Evolutionary conservation across 2,329 filamentous ascomycete genomes (phyloP).

Genomic region (Lachnellula cervina): DNA sequence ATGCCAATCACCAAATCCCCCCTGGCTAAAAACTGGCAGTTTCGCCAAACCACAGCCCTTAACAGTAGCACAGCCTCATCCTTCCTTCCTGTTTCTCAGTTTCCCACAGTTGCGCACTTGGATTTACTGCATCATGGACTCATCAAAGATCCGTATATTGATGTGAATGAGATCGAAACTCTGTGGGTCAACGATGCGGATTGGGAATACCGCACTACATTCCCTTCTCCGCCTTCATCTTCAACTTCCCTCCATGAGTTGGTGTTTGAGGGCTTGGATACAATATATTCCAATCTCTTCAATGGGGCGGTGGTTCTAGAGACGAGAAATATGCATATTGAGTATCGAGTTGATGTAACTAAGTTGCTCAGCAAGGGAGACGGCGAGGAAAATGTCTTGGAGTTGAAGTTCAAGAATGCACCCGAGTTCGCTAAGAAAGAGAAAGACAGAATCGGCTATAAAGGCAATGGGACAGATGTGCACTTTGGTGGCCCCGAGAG

Average conservation of each 20-base stretch:
- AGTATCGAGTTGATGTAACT: slow-evolving; percentile 46
- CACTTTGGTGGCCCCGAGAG: slow-evolving; percentile 41
- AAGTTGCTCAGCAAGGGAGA: slow-evolving; percentile 24
- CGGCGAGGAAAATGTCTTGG: slow-evolving; percentile 13
- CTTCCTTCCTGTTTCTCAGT: slow-evolving; percentile 32
- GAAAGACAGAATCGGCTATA: slow-evolving; percentile 28
- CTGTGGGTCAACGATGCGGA: slow-evolving; percentile 59
- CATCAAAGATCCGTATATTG: slow-evolving; percentile 53
- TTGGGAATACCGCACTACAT: slow-evolving; percentile 51
- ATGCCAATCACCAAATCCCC: slow-evolving; percentile 31
- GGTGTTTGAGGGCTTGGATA: slow-evolving; percentile 52
- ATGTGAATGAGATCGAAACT: slow-evolving; percentile 55
- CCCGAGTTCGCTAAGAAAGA: slow-evolving; percentile 21
- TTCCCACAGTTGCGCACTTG: slow-evolving; percentile 61
- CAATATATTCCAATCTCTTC: slow-evolving; percentile 46
- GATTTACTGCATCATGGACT: slow-evolving; percentile 56
- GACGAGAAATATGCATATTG: slow-evolving; percentile 51
- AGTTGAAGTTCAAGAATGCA: slow-evolving; percentile 21
- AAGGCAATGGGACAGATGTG: slow-evolving; percentile 41
- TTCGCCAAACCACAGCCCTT: slow-evolving; percentile 44
- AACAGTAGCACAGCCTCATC: slow-evolving; percentile 12
- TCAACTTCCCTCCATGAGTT: slow-evolving; percentile 35
- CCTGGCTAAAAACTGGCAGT: slow-evolving; percentile 52
- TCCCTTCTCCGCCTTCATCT: slow-evolving; percentile 23
- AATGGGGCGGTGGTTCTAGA: slow-evolving; percentile 44